Evolutionary conservation across 2,329 filamentous ascomycete species (phyloP).

Genomic region (Allantophomopsis cytisporea): DNA sequence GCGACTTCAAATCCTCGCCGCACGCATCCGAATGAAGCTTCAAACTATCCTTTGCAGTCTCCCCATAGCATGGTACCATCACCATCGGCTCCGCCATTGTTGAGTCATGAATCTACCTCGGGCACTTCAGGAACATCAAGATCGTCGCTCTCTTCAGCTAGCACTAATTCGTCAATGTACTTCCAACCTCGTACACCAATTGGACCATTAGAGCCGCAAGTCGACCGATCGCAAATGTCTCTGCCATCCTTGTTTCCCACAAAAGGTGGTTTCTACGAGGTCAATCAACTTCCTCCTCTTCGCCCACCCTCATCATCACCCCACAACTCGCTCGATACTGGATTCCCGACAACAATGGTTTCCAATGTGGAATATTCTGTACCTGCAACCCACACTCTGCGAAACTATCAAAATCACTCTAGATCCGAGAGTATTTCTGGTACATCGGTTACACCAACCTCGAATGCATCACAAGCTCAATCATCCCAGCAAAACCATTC

Average conservation of each 20-base stretch:
- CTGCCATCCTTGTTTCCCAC: slow-evolving; percentile 8
- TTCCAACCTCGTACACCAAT: slow-evolving; percentile 13
- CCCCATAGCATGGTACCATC: too few relatives aligned
- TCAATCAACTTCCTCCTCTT: slow-evolving; percentile 13
- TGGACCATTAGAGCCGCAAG: slow-evolving; percentile 13
- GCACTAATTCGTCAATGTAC: slow-evolving; percentile 13
- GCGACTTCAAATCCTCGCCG: too few relatives aligned
- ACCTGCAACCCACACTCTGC: too few relatives aligned
- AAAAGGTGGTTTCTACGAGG: slow-evolving; percentile 8
- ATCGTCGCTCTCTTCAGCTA: slow-evolving; percentile 12
- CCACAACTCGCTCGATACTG: slow-evolving; percentile 3
- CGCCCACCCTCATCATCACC: slow-evolving; percentile 15
- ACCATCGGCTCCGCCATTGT: slow-evolving; percentile 10
- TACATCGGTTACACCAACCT: not conserved
- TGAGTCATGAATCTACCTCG: slow-evolving; percentile 15
- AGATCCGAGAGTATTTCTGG: not conserved
- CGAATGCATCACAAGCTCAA: not conserved
- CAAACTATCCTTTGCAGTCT: slow-evolving; percentile 9
- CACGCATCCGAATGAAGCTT: not conserved
- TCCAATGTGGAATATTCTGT: too few relatives aligned
- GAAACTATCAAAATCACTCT: too few relatives aligned
- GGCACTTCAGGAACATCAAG: slow-evolving; percentile 12
- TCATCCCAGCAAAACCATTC: not conserved
- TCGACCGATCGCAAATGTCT: slow-evolving; percentile 12
- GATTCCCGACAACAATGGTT: too few relatives aligned